Conservation (phyloP, 2,329 filamentous ascomycete species). For the Neonectria ditissima region DNA sequence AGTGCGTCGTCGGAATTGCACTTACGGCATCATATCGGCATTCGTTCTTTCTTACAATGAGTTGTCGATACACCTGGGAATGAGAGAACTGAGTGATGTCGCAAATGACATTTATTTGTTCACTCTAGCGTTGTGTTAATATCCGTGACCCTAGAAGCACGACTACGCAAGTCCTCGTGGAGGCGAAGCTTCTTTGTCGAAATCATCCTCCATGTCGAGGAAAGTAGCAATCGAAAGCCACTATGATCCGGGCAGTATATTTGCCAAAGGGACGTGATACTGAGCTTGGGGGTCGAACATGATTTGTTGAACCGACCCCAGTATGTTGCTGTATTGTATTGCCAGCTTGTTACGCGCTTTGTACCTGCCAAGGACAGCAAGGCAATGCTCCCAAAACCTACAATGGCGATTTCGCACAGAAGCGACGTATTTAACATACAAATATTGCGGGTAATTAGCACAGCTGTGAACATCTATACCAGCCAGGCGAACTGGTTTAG, state of each 20-base stretch:
- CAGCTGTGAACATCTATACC: background rate
- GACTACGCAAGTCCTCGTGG: too few species aligned
- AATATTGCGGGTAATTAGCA: background rate
- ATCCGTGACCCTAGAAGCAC: too few species aligned
- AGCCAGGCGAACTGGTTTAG: background rate
- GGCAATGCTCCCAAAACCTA: background rate
- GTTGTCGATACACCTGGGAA: background rate
- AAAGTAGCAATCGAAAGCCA: slow-evolving; percentile 5
- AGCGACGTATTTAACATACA: background rate
- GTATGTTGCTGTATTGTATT: background rate
- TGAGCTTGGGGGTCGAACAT: too few species aligned
- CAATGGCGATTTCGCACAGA: background rate
- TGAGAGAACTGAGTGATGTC: too few species aligned
- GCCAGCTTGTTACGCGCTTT: background rate
- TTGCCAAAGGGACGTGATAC: background rate
- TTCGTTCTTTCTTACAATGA: background rate
- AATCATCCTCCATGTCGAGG: background rate
- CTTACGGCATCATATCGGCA: background rate
- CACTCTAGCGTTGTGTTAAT: too few species aligned
- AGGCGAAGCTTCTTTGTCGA: background rate
- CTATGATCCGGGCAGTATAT: background rate
- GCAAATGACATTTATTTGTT: too few species aligned
- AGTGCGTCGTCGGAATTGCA: background rate
- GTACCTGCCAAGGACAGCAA: background rate
- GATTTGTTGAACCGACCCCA: background rate